Base-by-base conservation (phyloP, 176 grass and related monocot genomes). In the Pontederia crassipes region DNA sequence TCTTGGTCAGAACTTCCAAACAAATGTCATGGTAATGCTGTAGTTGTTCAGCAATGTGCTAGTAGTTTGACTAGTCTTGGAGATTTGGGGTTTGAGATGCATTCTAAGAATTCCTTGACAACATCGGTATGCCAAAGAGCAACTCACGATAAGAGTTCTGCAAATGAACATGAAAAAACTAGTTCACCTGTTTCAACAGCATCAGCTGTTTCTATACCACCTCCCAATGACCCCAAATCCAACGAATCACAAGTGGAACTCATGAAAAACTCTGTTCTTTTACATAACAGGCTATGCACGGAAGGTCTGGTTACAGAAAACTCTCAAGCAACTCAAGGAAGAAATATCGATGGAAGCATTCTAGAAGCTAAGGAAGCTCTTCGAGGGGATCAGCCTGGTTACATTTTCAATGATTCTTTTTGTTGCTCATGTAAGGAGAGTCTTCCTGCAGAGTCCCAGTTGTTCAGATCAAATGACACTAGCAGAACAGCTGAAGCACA, bases 391-490 rank as follows among this genome's bases (percentile, higher is more conserved):
- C 61, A 80, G 17, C 28, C 29, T 68, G 74, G 77, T 54, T 75
- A 73, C 26, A 59, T 64, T 54, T 35, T 65, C 65, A 78, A 55
- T 32, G 82, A 86, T 28, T 55, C 80, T 14, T 89, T 65, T 46
- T 74, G 72, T 65, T 89, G 80, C 78, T 86, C 80, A 55, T 95
- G 86, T 59, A 76, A 68, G 65, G 86, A 83, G 53, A 95, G 65
- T 71, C 78, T 78, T 72, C 71, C 85, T 26, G 79, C 68, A 74
- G 85, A 95, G 26, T 54, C 64, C 69, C 70, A 65, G 51, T 7
- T 77, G 12, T 58, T 76, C 5, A 48, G 65, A 65, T 69, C 69
- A 67, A 77, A 46, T 56, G 57, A 13, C 28, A 26, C 28, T 45
- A 32, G 40, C 45, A 79, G 69, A 62, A 48, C 82, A 65, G 74